These are phyloP conservation scores for Acanthamoeba royreba DNA, from an alignment of 208 protist genomes.

Conservation along the genomic window DNA sequence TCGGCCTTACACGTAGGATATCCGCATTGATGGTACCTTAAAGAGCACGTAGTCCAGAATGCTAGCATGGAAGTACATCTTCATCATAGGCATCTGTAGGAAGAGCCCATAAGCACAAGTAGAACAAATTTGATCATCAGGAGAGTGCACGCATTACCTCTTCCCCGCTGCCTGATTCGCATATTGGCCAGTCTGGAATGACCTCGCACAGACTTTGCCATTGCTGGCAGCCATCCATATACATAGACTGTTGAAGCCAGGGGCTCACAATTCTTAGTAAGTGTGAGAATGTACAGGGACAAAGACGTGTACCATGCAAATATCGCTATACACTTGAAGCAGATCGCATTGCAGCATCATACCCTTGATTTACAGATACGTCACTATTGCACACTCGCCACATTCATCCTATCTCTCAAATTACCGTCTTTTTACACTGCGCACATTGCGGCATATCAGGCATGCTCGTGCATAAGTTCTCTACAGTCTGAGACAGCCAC, in stretches of 20 bases:
- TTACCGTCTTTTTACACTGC: no score
- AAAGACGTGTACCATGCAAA: not conserved
- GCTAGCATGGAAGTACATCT: conserved; percentile 61
- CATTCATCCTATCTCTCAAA: no score
- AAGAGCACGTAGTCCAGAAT: conserved; percentile 56
- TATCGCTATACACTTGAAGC: not conserved
- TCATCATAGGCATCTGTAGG: conserved; percentile 10
- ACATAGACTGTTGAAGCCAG: not conserved
- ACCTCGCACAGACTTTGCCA: conserved; percentile 20
- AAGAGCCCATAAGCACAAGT: not conserved
- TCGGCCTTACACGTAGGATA: no score
- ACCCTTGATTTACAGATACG: no score
- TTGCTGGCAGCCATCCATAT: not conserved
- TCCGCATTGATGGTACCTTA: no score
- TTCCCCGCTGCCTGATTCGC: not conserved
- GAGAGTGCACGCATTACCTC: not conserved
- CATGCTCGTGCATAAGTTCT: conserved; percentile 46
- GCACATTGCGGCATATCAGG: no score
- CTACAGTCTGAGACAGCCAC: not conserved
- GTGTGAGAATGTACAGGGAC: not conserved
- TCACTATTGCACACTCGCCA: no score
- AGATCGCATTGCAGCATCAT: not conserved
- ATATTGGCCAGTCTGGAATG: conserved; percentile 15
- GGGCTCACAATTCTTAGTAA: not conserved
- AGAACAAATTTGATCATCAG: not conserved